phyloP scores from a whole-genome alignment of 2,329 filamentous ascomycete genomes.

The Aspergillus terreus region DNA sequence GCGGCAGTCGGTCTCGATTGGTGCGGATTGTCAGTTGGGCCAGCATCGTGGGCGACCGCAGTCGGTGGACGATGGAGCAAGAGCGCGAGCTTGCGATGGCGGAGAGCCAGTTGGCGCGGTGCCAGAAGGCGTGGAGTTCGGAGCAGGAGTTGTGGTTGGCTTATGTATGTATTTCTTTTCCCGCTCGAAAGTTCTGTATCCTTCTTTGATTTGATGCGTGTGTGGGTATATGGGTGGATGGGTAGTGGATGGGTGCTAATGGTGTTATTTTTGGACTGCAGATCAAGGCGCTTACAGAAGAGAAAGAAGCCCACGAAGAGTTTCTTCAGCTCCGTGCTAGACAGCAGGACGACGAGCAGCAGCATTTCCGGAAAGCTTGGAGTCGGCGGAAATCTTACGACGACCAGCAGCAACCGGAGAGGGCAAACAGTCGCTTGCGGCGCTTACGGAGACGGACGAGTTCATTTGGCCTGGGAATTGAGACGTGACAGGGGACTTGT shows the following conservation, averaged over 20 bases:
- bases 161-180: constrained; percentile 22
- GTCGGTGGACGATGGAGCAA: constrained; percentile 27
- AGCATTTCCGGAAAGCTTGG: constrained; percentile 33
- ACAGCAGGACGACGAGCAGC: constrained; percentile 31
- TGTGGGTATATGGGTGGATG: background rate
- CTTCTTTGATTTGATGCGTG: background rate
- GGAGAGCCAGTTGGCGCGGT: constrained; percentile 25
- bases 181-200: background rate
- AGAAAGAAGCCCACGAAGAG: constrained; percentile 31
- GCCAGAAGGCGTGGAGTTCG: constrained; percentile 35
- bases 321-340: constrained; percentile 29
- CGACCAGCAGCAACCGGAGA: constrained; percentile 4
- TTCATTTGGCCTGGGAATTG: background rate
- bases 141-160: constrained; percentile 34
- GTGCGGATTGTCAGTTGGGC: constrained; percentile 28
- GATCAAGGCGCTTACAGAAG: constrained; percentile 29
- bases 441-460: constrained; percentile 7
- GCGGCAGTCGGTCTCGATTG: constrained; percentile 13
- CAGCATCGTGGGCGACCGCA: constrained; percentile 24
- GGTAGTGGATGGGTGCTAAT: background rate
- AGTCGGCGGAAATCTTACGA: constrained; percentile 22
- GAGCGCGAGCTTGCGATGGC: constrained; percentile 27
- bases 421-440: constrained; percentile 9
- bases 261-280: constrained; percentile 6
- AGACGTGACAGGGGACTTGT: background rate